Base-by-base conservation (phyloP, 2,329 filamentous ascomycete species). In the Stylonectria norvegica region DNA sequence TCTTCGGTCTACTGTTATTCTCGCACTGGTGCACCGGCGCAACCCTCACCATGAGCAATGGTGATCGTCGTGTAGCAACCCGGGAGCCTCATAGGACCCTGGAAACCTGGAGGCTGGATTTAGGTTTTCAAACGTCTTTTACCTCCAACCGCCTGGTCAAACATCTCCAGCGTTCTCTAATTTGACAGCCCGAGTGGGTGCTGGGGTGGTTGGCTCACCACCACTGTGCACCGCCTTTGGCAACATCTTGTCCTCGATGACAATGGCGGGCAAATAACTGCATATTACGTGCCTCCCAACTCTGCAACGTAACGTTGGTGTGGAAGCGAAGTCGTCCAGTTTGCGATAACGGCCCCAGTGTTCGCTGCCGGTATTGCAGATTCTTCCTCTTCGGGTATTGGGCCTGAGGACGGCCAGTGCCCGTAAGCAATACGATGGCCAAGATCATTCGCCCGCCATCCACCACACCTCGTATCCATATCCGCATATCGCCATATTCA, bases 381-480 rank as follows among this genome's bases (percentile, higher is more conserved):
- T 31, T 31, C n/a, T 54, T 45, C 52, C 52, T 18, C 22, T 31
- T 48, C 52, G 42, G 38, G 54, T 45, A 49, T 27, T 20, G 34
- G 38, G 42, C 38, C 42, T 46, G 48, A 52, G 45, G 50, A 34
- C 32, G 38, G 42, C 46, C 34, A 49, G 34, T 57, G 35, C 40
- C 23, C 49, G 52, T 50, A 44, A 55, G 50, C 54, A 47, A 44
- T 52, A 57, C 54, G 50, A 45, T 38, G 33, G 44, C 46, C 43
- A 50, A 45, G 52, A 35, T 47, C 46, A 39, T 41, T 33, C 40
- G 47, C 40, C 34, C 16, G 34, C 31, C 28, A 48, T 37, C 43
- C n/a, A n/a, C 48, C 49, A 42, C 40, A 54, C 52, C 54, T 57
- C 54, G 54, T 57, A 57, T 57, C 52, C 43, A 45, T 45, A 50